Base-by-base conservation (phyloP, 2,329 filamentous ascomycete genomes). In the Diaporthe humulicola region DNA sequence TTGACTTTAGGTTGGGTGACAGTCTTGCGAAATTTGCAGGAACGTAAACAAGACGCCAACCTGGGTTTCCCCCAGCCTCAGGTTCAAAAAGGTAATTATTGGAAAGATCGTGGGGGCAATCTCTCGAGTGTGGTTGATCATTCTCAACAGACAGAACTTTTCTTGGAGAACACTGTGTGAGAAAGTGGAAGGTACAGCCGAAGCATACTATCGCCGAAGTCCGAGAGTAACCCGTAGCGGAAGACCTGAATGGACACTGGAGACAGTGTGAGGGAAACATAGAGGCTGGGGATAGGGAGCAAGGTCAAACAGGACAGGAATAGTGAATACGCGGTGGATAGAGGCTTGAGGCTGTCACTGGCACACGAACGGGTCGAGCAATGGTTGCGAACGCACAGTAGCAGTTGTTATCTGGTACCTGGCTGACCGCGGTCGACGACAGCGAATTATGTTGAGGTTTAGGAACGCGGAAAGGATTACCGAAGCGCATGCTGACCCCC, bases 391-490 rank as follows among this genome's bases (percentile, higher is more conserved):
- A 50, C 42, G 30, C 30, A 12, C 6, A 6, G 22, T 22, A 25
- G 4, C 8, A 38, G 0, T 54, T 15, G n/a, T 52, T 14, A 4
- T 36, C n/a, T 19, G 45, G 22, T 40, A 40, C 64, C 64, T 54
- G n/a, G 64, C n/a, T 50, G n/a, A 25, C 19, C 45, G 4, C 9
- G 2, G 4, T 40, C 5, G 14, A 38, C 14, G 9, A 40, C 15
- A 69, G 33, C 64, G 48, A 69, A 40, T 54, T 36, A 54, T 40
- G 33, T 40, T 69, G 64, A 22, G 15, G 10, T 4, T 22, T 25
- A 69, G 48, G 48, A 30, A 69, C 14, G n/a, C 64, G 64, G 64
- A 69, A 69, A 54, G n/a, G 48, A 7, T 28, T 40, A 54, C 48
- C 48, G 48, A 69, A 54, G 19, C n/a, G 33, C 14, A 69, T 8